Base-by-base conservation (phyloP, 352 stramenopile species). In the Phytophthora syringae region DNA sequence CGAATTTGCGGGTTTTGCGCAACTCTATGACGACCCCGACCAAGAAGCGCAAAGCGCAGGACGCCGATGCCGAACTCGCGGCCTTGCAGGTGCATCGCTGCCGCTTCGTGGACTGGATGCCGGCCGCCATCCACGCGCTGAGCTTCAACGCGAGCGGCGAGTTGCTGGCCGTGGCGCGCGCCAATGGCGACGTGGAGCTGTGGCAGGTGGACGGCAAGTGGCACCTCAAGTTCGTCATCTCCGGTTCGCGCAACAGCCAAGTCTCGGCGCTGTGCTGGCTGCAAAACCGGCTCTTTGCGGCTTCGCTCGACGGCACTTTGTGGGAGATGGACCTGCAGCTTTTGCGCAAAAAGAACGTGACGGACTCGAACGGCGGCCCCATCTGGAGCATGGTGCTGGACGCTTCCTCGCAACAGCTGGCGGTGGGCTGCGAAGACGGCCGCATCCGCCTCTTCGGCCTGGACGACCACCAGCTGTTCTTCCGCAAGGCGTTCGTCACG, bases 361-460 rank as follows among this genome's bases (percentile, higher is more conserved):
- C 77, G 50, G 89, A 97, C 61, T 93, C 86, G 30, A 97, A 96
- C 65, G 91, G 91, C 30, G 91, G 92, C 1, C 79, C 91, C 28
- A 82, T 96, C 44, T 97, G 91, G 91, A 91, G 82, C 64, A 89
- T 97, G 82, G 82, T 79, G 5, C 70, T 93, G 54, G 80, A 94
- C 57, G 45, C 76, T n/a, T 54, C 69, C 10, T 66, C 68, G 10
- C 74, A 90, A 52, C 55, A 85, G 27, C 65, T 97, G 21, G 92
- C 90, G 2, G 77, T 97, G 7, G 92, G 90, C 45, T 97, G 91
- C 50, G 92, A 98, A 54, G 91, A 98, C 59, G 92, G 92, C 34
- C 81, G 87, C 65, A 86, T 97, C n/a, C 88, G 89, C 15, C 63
- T 98, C 22, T 98, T 97, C 55, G 86, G 83, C 32, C 90, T 92